Conservation (phyloP, 768 basidiomycete species). For the Mycena amicta region DNA sequence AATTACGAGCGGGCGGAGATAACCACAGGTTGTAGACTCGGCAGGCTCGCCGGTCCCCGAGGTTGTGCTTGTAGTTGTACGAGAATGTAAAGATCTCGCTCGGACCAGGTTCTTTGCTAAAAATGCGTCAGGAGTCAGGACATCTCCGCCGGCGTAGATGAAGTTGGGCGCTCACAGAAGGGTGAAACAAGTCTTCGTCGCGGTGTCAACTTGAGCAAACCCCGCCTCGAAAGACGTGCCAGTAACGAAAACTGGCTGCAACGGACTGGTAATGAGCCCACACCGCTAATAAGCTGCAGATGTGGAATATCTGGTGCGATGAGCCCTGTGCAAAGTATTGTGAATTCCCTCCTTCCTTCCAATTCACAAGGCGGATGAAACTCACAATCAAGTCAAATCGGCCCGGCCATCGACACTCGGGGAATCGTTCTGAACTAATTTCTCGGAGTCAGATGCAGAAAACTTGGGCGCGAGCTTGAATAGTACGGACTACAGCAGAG, state of each 20-base stretch:
- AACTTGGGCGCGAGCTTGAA: too few species aligned
- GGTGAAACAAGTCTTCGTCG: too few species aligned
- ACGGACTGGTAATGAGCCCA: slow-evolving; percentile 5
- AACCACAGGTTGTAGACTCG: too few species aligned
- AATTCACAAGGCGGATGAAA: neutral
- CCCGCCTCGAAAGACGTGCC: slow-evolving; percentile 2
- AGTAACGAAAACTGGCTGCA: slow-evolving; percentile 3
- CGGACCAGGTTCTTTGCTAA: too few species aligned
- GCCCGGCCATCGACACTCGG: slow-evolving; percentile 6
- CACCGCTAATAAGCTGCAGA: slow-evolving; percentile 15
- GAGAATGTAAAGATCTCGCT: too few species aligned
- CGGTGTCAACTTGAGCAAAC: too few species aligned
- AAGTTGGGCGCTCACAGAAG: too few species aligned
- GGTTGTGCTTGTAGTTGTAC: too few species aligned
- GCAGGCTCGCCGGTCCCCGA: too few species aligned
- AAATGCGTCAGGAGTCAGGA: too few species aligned
- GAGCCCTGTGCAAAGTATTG: slow-evolving; percentile 3
- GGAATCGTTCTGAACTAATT: slow-evolving; percentile 13
- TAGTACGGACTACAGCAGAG: slow-evolving; percentile 10
- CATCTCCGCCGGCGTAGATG: too few species aligned
- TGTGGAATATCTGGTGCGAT: slow-evolving; percentile 17
- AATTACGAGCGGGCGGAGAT: too few species aligned
- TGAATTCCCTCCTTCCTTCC: neutral
- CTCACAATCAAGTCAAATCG: neutral
- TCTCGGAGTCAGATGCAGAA: neutral